Evolutionary conservation across 2,329 filamentous ascomycete species (phyloP).

Genomic region (Colletotrichum cuscutae): DNA sequence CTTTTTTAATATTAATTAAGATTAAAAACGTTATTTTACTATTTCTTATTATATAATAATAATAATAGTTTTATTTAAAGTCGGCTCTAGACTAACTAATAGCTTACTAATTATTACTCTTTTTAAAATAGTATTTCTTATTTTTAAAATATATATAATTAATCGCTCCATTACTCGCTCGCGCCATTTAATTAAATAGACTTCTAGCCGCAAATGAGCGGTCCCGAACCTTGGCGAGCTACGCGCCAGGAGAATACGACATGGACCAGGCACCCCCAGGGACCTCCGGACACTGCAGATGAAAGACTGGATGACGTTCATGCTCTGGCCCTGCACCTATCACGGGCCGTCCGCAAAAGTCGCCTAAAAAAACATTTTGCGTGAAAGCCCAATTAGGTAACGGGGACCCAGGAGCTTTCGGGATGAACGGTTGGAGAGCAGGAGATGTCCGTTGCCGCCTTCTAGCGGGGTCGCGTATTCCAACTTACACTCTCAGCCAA

Average conservation of each 20-base stretch:
- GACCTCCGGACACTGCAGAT: conserved; percentile 13
- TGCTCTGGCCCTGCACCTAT: conserved; percentile 12
- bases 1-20: too few species aligned
- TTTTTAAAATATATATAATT: too few species aligned
- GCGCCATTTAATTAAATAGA: conserved; percentile 22
- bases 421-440: conserved; percentile 25
- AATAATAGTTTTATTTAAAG: too few species aligned
- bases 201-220: conserved; percentile 9
- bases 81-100: too few species aligned
- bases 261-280: neutral
- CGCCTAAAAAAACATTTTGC: neutral
- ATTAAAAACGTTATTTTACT: too few species aligned
- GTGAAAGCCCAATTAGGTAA: neutral
- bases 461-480: neutral
- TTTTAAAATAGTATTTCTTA: too few species aligned
- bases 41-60: too few species aligned
- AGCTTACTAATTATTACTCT: too few species aligned
- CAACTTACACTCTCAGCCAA: neutral
- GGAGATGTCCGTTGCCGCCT: neutral
- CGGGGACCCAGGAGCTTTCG: neutral
- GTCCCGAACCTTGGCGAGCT: neutral
- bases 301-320: conserved; percentile 27
- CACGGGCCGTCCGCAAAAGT: neutral
- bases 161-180: conserved; percentile 33
- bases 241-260: conserved; percentile 6